Percentiles rank a stretch among this genome's conserved stretches.
Conservation (phyloP, 2,329 filamentous ascomycete species). For the Sporothrix pallida region DNA sequence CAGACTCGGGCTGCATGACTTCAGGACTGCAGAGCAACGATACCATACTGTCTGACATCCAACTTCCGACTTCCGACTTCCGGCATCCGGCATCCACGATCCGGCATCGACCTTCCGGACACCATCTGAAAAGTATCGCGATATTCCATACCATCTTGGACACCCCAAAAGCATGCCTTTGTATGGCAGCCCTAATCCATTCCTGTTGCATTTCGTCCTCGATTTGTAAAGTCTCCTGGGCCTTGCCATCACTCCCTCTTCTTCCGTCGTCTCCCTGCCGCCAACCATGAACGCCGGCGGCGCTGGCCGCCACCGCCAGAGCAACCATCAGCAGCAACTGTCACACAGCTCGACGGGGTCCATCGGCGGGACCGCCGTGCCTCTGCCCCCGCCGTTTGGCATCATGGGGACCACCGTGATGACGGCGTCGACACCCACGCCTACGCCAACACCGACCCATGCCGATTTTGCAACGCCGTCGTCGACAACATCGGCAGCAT, state of each 20-base stretch:
- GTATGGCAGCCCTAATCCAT: background rate
- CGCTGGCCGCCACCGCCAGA: constrained; percentile 19
- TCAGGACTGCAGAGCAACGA: no score
- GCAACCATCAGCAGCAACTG: background rate
- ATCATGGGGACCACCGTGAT: no score
- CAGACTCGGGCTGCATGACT: no score
- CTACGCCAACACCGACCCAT: constrained; percentile 11
- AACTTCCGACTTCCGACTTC: background rate
- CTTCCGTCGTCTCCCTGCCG: background rate
- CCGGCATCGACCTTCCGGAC: no score
- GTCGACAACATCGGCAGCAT: background rate
- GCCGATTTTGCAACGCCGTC: background rate
- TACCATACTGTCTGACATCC: background rate
- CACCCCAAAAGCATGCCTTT: no score
- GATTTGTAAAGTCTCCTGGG: no score
- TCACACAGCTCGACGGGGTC: constrained; percentile 9
- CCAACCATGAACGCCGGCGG: constrained; percentile 23
- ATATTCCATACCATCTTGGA: background rate
- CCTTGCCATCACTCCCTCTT: background rate
- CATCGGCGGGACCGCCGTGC: background rate
- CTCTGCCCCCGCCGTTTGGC: background rate
- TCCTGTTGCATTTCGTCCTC: background rate
- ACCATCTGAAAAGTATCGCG: background rate
- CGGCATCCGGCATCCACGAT: background rate
- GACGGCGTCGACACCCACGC: constrained; percentile 14